Evolutionary conservation across 108 stramenopile genomes (phyloP).

Genomic region (Nitzschia sp.): DNA sequence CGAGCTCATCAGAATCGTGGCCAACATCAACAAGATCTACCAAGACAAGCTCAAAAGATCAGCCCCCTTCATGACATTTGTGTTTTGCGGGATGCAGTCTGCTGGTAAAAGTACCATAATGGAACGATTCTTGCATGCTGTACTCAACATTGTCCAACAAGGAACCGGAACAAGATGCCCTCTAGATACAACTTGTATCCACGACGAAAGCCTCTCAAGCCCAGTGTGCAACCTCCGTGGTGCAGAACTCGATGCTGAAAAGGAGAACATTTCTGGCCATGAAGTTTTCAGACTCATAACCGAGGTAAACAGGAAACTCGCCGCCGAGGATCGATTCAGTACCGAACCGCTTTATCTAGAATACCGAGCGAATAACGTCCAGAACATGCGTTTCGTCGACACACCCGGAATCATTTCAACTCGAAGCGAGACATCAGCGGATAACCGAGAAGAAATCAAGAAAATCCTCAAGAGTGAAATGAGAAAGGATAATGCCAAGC

Average conservation of each 20-base stretch:
- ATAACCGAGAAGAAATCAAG: constrained; percentile 81
- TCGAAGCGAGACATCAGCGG: constrained; percentile 50
- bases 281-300: constrained; percentile 68
- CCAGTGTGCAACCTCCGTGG: constrained; percentile 65
- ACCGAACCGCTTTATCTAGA: constrained; percentile 54
- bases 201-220: constrained; percentile 37
- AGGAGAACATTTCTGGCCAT: constrained; percentile 41
- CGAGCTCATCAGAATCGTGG: constrained; percentile 58
- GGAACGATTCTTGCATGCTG: constrained; percentile 73
- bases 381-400: constrained; percentile 73
- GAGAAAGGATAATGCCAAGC: constrained; percentile 64
- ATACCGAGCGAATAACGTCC: constrained; percentile 65
- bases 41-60: constrained; percentile 54
- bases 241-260: constrained; percentile 41
- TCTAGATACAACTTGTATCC: constrained; percentile 76
- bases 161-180: constrained; percentile 81
- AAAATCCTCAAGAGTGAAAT: constrained; percentile 57
- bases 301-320: constrained; percentile 56
- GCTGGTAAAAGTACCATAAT: constrained; percentile 76
- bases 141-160: constrained; percentile 76
- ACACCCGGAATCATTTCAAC: constrained; percentile 73
- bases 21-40: constrained; percentile 72
- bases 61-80: constrained; percentile 78
- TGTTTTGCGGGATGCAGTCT: constrained; percentile 78
- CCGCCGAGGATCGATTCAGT: constrained; percentile 58